Evolutionary conservation across 768 basidiomycete genomes (phyloP).

Genomic region (Boletus rubropictus): DNA sequence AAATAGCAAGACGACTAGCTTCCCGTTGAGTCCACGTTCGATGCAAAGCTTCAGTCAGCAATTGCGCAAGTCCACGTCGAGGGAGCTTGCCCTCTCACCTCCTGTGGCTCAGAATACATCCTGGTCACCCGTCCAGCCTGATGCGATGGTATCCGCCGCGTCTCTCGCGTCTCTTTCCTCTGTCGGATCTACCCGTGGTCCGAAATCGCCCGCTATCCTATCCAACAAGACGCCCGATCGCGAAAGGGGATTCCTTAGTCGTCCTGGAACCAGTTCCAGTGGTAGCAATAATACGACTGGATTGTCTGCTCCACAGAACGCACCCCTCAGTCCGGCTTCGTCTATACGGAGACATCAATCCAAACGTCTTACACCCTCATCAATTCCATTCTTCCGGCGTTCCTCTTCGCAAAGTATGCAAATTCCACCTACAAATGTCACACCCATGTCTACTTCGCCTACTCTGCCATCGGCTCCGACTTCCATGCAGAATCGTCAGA

Average conservation of each 20-base stretch:
- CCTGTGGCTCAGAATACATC: constrained; percentile 38
- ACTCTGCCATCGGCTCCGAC: constrained; percentile 45
- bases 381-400: constrained; percentile 90
- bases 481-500: constrained; percentile 38
- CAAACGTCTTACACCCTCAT: constrained; percentile 84
- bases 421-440: constrained; percentile 40
- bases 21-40: constrained; percentile 62
- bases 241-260: constrained; percentile 44
- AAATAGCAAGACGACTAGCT: constrained; percentile 43
- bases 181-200: constrained; percentile 54
- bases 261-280: constrained; percentile 73
- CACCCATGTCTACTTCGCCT: constrained; percentile 43
- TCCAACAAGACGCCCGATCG: constrained; percentile 63
- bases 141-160: constrained; percentile 73
- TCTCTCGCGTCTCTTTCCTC: constrained; percentile 74
- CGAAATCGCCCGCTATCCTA: constrained; percentile 38
- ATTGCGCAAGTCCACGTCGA: constrained; percentile 62
- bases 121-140: constrained; percentile 68
- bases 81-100: constrained; percentile 51
- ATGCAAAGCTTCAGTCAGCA: constrained; percentile 59
- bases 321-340: constrained; percentile 67
- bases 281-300: constrained; percentile 62
- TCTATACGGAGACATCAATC: constrained; percentile 60
- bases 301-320: constrained; percentile 47
- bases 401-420: constrained; percentile 88